These are phyloP conservation scores for Vitis amurensis DNA, from an alignment of 164 flowering plant species.

Conservation along the genomic window DNA sequence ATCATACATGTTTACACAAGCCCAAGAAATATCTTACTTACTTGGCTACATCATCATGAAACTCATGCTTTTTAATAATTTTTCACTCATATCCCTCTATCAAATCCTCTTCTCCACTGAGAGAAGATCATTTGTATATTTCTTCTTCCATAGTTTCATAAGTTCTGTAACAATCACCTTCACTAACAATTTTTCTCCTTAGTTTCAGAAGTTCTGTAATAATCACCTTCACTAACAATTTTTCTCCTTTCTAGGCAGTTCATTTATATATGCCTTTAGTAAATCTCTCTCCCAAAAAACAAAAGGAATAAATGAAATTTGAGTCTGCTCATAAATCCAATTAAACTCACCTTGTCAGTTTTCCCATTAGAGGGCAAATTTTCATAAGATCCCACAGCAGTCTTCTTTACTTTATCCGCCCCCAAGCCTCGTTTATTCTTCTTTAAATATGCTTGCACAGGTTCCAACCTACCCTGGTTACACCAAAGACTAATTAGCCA, in stretches of 20 bases:
- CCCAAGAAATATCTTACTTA: too few species aligned
- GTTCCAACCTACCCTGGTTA: slow-evolving; percentile 81
- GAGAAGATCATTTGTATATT: neutral
- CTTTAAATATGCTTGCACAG: slow-evolving; percentile 58
- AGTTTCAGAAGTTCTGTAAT: neutral
- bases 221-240: neutral
- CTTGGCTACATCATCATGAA: too few species aligned
- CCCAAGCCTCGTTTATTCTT: slow-evolving; percentile 82
- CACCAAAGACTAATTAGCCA: neutral
- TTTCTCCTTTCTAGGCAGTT: neutral
- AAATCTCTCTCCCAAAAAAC: neutral
- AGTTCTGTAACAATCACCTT: too few species aligned
- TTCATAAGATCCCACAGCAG: slow-evolving; percentile 8
- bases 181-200: neutral
- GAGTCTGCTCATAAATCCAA: neutral
- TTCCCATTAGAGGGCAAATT: slow-evolving; percentile 11
- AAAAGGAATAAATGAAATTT: neutral
- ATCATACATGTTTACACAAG: too few species aligned
- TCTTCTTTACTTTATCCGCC: slow-evolving; percentile 55
- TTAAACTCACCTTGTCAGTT: slow-evolving; percentile 38
- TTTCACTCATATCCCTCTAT: too few species aligned
- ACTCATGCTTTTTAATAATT: too few species aligned
- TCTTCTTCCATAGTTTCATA: neutral
- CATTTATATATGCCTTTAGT: neutral
- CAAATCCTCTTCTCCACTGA: too few species aligned